These are phyloP conservation scores for Dryadomyces quercus-mongolicae DNA, from an alignment of 2,329 filamentous ascomycete genomes.

Conservation along the genomic window DNA sequence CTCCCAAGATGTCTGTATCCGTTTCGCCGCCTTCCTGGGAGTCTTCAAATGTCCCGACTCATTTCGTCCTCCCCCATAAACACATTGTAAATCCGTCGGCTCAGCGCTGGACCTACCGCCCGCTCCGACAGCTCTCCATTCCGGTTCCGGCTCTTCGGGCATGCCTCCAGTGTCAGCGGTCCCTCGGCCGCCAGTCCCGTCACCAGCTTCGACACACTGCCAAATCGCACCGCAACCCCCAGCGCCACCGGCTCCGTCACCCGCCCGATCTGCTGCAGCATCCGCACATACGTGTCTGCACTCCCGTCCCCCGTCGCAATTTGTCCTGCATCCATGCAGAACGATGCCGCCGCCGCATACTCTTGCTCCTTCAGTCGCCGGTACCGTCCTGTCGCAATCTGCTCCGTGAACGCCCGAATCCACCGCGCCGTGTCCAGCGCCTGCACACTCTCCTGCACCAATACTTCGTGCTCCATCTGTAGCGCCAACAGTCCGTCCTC, in stretches of 20 bases:
- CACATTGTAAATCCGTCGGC: slow-evolving; percentile 45
- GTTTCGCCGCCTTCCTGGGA: not conserved
- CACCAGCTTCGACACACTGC: slow-evolving; percentile 44
- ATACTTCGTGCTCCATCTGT: slow-evolving; percentile 50
- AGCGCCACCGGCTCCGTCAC: slow-evolving; percentile 63
- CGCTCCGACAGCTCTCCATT: slow-evolving; percentile 44
- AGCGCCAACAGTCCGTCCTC: slow-evolving; percentile 60
- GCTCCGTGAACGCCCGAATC: slow-evolving; percentile 63
- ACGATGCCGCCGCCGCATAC: slow-evolving; percentile 42
- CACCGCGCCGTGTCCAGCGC: slow-evolving; percentile 57
- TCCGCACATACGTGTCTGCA: slow-evolving; percentile 56
- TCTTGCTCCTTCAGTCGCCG: slow-evolving; percentile 38
- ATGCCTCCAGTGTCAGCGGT: slow-evolving; percentile 47
- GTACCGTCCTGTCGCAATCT: slow-evolving; percentile 67
- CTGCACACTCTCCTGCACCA: slow-evolving; percentile 57
- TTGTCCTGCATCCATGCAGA: slow-evolving; percentile 72
- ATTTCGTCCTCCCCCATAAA: slow-evolving; percentile 42
- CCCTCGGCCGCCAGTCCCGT: slow-evolving; percentile 46
- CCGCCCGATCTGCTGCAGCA: slow-evolving; percentile 64
- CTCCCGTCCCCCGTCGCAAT: slow-evolving; percentile 56
- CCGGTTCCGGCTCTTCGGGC: slow-evolving; percentile 43
- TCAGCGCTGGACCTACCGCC: slow-evolving; percentile 44
- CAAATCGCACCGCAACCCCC: slow-evolving; percentile 52
- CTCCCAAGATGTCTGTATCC: not conserved
- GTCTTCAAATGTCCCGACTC: not conserved